phyloP scores from a whole-genome alignment of 352 stramenopile species.

The Phytophthora fragariae region DNA sequence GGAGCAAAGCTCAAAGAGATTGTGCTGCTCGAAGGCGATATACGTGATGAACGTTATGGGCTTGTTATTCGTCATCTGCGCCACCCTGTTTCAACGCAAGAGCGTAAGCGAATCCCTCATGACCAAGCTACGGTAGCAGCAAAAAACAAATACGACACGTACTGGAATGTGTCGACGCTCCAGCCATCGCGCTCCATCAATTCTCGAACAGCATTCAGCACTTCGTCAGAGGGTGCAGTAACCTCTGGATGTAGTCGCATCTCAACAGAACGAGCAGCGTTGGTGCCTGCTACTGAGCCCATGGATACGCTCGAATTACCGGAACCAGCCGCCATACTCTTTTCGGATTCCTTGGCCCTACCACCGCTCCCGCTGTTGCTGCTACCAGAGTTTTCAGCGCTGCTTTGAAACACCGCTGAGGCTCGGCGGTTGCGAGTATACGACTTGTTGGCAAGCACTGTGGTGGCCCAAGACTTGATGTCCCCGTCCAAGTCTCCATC shows the following conservation, averaged over 20 bases:
- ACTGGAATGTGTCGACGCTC: conserved; percentile 80
- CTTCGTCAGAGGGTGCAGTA: conserved; percentile 57
- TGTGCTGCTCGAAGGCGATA: conserved; percentile 86
- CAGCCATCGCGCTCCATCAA: conserved; percentile 82
- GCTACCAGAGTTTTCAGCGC: conserved; percentile 21
- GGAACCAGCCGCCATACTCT: conserved; percentile 23
- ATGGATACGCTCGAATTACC: conserved; percentile 27
- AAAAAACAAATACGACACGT: conserved; percentile 23
- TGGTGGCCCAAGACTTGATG: conserved; percentile 83
- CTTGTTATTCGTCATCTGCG: conserved; percentile 68
- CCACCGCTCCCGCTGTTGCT: conserved; percentile 6
- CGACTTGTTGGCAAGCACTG: conserved; percentile 79
- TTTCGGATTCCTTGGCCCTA: conserved; percentile 30
- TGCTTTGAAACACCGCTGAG: conserved; percentile 53
- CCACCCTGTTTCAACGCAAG: conserved; percentile 46
- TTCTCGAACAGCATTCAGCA: conserved; percentile 68
- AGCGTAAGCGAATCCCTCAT: conserved; percentile 10
- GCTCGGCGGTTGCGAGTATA: conserved; percentile 76
- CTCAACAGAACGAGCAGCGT: conserved; percentile 47
- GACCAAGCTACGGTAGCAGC: not conserved
- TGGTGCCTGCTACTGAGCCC: conserved; percentile 7
- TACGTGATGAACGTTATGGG: conserved; percentile 87
- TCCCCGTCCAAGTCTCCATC: conserved; percentile 76
- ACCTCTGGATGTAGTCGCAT: conserved; percentile 71
- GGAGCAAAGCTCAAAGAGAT: conserved; percentile 76